These are phyloP conservation scores for Fomitopsis pinicola DNA, from an alignment of 1,284 basidiomycete species.

Conservation along the genomic window DNA sequence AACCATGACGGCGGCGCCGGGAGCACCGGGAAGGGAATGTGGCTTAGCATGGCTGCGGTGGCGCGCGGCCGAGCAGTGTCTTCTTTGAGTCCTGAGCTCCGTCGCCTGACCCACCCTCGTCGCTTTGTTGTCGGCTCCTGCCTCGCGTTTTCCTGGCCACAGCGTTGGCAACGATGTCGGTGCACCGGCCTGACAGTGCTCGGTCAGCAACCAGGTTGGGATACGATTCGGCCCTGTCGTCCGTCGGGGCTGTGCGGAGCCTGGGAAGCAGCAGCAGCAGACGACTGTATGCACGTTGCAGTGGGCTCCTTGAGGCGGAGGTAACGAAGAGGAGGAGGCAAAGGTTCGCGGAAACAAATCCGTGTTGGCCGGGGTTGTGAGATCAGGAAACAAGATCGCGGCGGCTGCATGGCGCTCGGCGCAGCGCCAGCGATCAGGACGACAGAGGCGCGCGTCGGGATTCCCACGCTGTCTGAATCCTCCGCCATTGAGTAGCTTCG, in stretches of 20 bases:
- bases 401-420: neutral
- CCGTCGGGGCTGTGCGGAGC: neutral
- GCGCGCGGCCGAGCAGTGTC: neutral
- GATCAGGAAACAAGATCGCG: neutral
- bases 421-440: slow-evolving; percentile 2
- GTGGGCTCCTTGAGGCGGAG: neutral
- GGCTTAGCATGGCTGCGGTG: slow-evolving; percentile 32
- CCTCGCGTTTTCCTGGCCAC: neutral
- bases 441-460: neutral
- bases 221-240: neutral
- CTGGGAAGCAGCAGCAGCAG: neutral
- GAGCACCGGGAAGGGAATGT: slow-evolving; percentile 50
- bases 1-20: slow-evolving; percentile 91
- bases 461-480: neutral
- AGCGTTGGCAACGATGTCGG: neutral
- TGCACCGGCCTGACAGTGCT: neutral
- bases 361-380: neutral
- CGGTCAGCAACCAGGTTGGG: neutral
- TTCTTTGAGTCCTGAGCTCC: neutral
- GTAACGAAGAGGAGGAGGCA: neutral
- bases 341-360: slow-evolving; percentile 12
- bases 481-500: neutral
- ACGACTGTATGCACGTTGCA: neutral
- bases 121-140: neutral
- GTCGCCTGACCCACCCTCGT: neutral